Evolutionary conservation across 106 monocot genomes (phyloP), one percentile per base, ranked within the genome.

Genomic region (Allium cepa): DNA sequence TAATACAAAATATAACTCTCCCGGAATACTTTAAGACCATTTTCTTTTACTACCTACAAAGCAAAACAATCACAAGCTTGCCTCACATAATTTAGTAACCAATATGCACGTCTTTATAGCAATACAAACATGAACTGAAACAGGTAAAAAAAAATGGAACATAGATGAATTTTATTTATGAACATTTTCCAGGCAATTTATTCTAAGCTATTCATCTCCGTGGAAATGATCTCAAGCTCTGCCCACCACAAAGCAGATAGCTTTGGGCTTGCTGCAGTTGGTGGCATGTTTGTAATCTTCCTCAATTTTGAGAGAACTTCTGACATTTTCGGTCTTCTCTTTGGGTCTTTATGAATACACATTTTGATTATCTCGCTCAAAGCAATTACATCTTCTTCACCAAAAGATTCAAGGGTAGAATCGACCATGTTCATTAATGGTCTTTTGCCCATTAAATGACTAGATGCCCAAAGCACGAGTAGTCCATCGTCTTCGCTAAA

Each of bases 181-280:
- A 64, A 48, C 63, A 47, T 47, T 10, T 22, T 22, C 11, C 47
- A 17, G 11, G 22, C 16, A 36, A 12, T 28, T 13, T 69, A 69
- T n/a, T 69, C 9, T 46, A 69, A 46, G 68, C 56, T 56, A 60
- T 46, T 52, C 11, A 58, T 45, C 56, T 88, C 82, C 16, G 74
- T 52, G 9, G 82, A 76, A 57, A 81, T 62, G 64, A 91, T 85
- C 79, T 95, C 91, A 3, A 95, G 85, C 70, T 95, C 94, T 14
- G 94, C 94, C 94, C 94, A 95, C 94, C 90, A 95, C 11, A 91
- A 69, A 3, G 88, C 85, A n/a, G 85, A 88, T 26, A 72, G 13
- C 60, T 77, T 91, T 12, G 91, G 94, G 59, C 67, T 70, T 8
- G 78, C 94, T 47, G 67, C 83, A 26, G 83, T 83, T 26, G 85